Evolutionary conservation across 169 alveolate genomes (phyloP), one percentile per base, ranked within the genome.

Genomic region (Cryptosporidium tyzzeri): DNA sequence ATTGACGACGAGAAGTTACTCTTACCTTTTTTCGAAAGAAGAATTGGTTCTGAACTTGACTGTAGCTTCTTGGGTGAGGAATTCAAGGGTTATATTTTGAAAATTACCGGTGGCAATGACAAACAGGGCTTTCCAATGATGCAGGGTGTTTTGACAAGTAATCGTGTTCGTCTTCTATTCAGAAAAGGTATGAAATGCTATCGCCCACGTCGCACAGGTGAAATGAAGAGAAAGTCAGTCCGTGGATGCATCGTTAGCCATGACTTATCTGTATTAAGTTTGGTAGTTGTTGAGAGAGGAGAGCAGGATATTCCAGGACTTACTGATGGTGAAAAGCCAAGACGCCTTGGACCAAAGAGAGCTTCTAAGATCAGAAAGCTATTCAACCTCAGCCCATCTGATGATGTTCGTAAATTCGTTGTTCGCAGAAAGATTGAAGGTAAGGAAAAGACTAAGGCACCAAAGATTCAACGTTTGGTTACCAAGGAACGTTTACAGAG

Each of bases 91-190:
- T 97, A 97, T 95, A 95, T 98, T 59, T 96, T 99, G 96, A 94
- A 95, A 86, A 95, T 96, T 68, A 93, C 97, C 7, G 99, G 99
- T 84, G 99, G 99, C 69, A 98, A 98, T 94, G 99, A 99, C 95
- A 99, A 99, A 94, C 99, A 98, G 95, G 99, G 99, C 45, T 99
- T 99, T 96, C 99, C 99, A 70, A 99, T 99, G 99, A 96, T 98
- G 97, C 99, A 98, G 95, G 99, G 99, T 62, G 99, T 99, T 86
- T 92, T 99, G 31, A 85, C 93, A 61, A 95, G 93, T 85, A 93
- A 92, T 39, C 94, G 97, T 93, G 97, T 93, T 58, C 92, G 96
- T 91, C 92, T 96, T 39, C 86, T 96, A 48, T 91, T 96, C 70
- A 93, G 93, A 74, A 94, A 93, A 71, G 96, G 98, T 48, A 95